These are phyloP conservation scores for Simplicillium sp. DNA, from an alignment of 2,329 filamentous ascomycete genomes.

Conservation along the genomic window DNA sequence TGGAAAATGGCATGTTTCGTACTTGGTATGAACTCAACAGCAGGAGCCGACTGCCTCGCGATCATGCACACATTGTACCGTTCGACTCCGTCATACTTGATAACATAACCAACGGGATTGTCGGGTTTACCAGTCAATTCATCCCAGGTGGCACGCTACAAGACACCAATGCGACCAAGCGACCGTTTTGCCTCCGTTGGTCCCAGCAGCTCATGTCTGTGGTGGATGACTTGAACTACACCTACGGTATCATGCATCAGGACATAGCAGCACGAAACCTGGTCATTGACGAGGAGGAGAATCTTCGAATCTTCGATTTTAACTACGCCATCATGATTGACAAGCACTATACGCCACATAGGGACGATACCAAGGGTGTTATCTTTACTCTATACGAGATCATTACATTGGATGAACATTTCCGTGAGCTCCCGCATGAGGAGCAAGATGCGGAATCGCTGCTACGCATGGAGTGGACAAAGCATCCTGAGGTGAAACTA, in stretches of 20 bases:
- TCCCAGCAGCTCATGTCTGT: constrained; percentile 23
- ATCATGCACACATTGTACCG: constrained; percentile 22
- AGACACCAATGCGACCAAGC: constrained; percentile 12
- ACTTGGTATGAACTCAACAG: constrained; percentile 24
- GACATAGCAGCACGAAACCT: constrained; percentile 28
- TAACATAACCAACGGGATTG: constrained; percentile 17
- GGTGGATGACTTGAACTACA: constrained; percentile 26
- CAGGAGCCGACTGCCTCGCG: constrained; percentile 17
- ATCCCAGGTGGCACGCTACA: constrained; percentile 20
- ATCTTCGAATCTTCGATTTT: constrained; percentile 27
- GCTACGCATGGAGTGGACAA: constrained; percentile 14
- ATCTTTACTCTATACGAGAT: constrained; percentile 26
- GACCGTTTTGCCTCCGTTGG: constrained; percentile 24
- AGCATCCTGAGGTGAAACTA: constrained; percentile 20
- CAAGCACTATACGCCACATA: constrained; percentile 8
- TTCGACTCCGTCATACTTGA: constrained; percentile 23
- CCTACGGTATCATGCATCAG: constrained; percentile 24
- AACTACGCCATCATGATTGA: constrained; percentile 16
- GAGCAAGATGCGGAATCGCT: constrained; percentile 13
- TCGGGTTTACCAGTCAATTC: constrained; percentile 24
- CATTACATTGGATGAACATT: constrained; percentile 19
- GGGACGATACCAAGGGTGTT: constrained; percentile 24
- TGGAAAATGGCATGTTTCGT: constrained; percentile 9
- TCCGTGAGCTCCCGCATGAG: constrained; percentile 12
- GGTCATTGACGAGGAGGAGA: constrained; percentile 20